Conservation (phyloP, 345 rosid genomes). For the Acer saccharum region DNA sequence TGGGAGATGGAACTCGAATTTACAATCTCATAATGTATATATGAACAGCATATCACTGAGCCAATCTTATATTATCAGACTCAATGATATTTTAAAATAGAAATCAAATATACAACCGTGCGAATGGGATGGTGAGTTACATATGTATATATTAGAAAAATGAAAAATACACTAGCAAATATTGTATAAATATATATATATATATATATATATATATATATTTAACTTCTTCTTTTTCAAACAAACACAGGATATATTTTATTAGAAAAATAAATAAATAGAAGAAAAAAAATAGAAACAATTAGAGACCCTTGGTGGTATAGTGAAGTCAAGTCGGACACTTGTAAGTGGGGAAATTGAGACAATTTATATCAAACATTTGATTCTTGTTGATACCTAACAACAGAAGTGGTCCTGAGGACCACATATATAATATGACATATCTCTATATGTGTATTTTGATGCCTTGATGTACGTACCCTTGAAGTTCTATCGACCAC, state of each 20-base stretch:
- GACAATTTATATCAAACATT: conserved; percentile 14
- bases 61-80: no score
- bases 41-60: no score
- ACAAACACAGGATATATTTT: not conserved
- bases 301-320: not conserved
- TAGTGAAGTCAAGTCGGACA: conserved; percentile 7
- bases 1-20: no score
- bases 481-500: conserved; percentile 12
- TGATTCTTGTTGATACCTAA: conserved; percentile 35
- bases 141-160: not conserved
- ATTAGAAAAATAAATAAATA: not conserved
- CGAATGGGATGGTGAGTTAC: not conserved
- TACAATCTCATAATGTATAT: no score
- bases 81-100: not conserved
- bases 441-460: not conserved
- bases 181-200: no score
- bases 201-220: no score
- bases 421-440: not conserved
- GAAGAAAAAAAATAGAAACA: no score
- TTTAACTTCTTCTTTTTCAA: no score
- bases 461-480: not conserved
- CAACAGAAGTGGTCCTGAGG: conserved; percentile 27
- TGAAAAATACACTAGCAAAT: not conserved
- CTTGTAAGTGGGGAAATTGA: not conserved
- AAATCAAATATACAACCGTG: not conserved